phyloP scores from a whole-genome alignment of 192 early-diverging fungal genomes.

The Bifiguratus adelaidae region DNA sequence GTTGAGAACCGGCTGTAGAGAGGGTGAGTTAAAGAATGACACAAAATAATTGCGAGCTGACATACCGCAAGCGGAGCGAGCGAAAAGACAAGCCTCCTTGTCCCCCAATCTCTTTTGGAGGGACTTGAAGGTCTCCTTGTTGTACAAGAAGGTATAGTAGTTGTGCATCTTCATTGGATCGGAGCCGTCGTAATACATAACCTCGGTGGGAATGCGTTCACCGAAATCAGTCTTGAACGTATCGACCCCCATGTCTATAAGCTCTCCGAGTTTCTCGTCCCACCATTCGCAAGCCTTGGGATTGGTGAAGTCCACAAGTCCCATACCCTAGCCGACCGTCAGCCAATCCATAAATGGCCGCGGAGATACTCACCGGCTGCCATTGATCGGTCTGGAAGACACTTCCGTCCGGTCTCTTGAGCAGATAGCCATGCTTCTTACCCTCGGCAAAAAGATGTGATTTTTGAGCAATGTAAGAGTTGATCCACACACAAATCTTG shows the following conservation, averaged over 20 bases:
- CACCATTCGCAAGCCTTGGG: conserved; percentile 7
- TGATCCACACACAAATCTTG: conserved; percentile 9
- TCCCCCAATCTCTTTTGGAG: conserved; percentile 1
- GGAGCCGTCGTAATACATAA: conserved; percentile 3
- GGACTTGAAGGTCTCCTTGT: neutral
- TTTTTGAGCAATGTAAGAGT: conserved; percentile 4
- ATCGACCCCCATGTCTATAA: conserved; percentile 8
- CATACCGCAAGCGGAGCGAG: conserved; percentile 2
- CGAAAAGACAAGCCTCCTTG: conserved; percentile 7
- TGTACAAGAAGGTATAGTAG: conserved; percentile 6
- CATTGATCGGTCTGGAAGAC: conserved; percentile 5
- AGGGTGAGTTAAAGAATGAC: too few relatives aligned
- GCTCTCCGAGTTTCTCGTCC: conserved; percentile 2
- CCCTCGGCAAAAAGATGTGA: neutral
- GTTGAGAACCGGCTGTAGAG: conserved; percentile 5
- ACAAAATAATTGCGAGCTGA: too few relatives aligned
- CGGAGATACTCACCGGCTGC: too few relatives aligned
- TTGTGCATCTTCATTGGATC: conserved; percentile 8
- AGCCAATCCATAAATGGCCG: too few relatives aligned
- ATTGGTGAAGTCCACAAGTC: conserved; percentile 9
- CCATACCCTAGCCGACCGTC: too few relatives aligned
- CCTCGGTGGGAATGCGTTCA: conserved; percentile 7
- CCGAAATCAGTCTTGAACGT: conserved; percentile 10
- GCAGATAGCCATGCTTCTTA: conserved; percentile 1
- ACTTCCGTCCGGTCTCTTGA: conserved; percentile 6